These are phyloP conservation scores for Apodospora peruviana DNA, from an alignment of 495 filamentous ascomycete species.

Conservation along the genomic window DNA sequence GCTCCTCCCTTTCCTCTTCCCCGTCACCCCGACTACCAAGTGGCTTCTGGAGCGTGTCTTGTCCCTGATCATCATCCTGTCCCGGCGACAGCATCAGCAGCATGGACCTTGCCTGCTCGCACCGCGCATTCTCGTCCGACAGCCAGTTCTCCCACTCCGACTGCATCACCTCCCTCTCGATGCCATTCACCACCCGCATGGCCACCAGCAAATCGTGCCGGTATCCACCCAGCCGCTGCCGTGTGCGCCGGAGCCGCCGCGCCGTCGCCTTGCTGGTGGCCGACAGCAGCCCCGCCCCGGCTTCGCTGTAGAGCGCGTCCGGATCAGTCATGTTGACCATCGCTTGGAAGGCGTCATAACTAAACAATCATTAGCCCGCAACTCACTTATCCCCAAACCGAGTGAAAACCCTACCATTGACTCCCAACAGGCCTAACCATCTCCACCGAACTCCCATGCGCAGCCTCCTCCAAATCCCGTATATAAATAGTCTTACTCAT, in stretches of 20 bases:
- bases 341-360: conserved; percentile 50
- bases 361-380: too few species aligned
- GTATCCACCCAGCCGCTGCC: conserved; percentile 75
- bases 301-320: conserved; percentile 43
- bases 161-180: conserved; percentile 77
- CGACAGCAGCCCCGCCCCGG: conserved; percentile 35
- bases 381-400: too few species aligned
- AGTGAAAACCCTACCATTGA: conserved; percentile 33
- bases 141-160: conserved; percentile 93
- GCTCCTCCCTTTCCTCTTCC: conserved; percentile 4
- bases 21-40: conserved; percentile 1
- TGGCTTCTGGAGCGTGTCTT: conserved; percentile 1
- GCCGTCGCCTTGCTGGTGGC: conserved; percentile 53
- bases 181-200: conserved; percentile 79
- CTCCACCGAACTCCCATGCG: conserved; percentile 27
- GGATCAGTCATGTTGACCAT: conserved; percentile 49
- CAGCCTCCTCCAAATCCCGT: conserved; percentile 69
- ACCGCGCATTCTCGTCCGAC: conserved; percentile 60
- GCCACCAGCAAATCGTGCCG: conserved; percentile 91
- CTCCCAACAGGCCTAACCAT: conserved; percentile 28
- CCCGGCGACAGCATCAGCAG: conserved; percentile 40
- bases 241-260: conserved; percentile 64
- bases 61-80: conserved; percentile 20
- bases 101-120: conserved; percentile 54
- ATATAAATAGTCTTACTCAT: conserved; percentile 86